phyloP scores from a whole-genome alignment of 108 stramenopile genomes.

The Mediolabrus comicus region DNA sequence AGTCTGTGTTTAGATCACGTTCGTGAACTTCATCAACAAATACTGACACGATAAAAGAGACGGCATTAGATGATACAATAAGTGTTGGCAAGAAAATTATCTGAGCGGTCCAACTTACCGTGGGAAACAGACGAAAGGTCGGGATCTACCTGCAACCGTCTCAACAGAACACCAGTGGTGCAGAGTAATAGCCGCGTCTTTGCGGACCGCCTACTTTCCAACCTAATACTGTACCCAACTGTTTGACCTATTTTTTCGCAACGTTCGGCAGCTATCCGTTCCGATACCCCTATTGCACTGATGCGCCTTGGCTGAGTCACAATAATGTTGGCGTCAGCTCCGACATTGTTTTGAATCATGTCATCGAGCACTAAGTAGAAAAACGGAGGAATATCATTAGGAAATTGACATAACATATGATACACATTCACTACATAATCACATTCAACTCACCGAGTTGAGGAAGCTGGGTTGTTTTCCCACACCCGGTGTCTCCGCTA shows the following conservation, averaged over 20 bases:
- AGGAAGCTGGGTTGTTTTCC: slow-evolving; percentile 5
- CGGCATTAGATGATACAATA: neutral
- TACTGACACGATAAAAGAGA: slow-evolving; percentile 16
- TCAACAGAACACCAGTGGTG: slow-evolving; percentile 88
- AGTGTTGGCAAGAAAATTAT: neutral
- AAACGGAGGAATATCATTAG: slow-evolving; percentile 70
- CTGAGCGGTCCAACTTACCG: slow-evolving; percentile 4
- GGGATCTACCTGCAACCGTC: slow-evolving; percentile 79
- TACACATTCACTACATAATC: too few relatives aligned
- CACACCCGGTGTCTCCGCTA: slow-evolving; percentile 85
- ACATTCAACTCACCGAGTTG: too few relatives aligned
- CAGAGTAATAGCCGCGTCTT: slow-evolving; percentile 82
- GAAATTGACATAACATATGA: slow-evolving; percentile 25
- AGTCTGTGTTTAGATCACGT: slow-evolving; percentile 87
- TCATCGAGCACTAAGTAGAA: slow-evolving; percentile 89
- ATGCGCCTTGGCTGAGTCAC: slow-evolving; percentile 92
- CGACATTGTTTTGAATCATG: slow-evolving; percentile 60
- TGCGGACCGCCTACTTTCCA: slow-evolving; percentile 65
- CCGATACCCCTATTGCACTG: slow-evolving; percentile 88
- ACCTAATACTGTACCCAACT: slow-evolving; percentile 89
- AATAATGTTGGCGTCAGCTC: slow-evolving; percentile 81
- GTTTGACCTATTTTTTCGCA: slow-evolving; percentile 68
- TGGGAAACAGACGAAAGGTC: slow-evolving; percentile 68
- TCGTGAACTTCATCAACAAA: slow-evolving; percentile 92
- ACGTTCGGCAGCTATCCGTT: slow-evolving; percentile 83